Evolutionary conservation across 805 yeast species (phyloP), one percentile per base, ranked within the genome.

Genomic region (Teunomyces aglyptinius): DNA sequence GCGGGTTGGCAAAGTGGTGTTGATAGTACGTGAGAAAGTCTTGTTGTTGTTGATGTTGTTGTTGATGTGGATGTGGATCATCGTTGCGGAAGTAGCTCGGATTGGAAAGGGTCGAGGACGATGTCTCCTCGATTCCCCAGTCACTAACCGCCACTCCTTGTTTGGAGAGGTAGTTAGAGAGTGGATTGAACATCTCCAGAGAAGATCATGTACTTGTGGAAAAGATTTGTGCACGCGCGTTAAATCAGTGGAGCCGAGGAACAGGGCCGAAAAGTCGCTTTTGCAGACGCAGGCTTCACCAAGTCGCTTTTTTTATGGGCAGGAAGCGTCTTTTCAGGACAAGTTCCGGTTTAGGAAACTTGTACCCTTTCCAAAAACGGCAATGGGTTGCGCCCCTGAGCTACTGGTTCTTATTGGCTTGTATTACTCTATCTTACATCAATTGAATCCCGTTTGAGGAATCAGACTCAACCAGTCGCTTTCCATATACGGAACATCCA

Each of bases 41-140:
- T 19, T 31, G 19, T 39, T 32, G 28, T 43, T 47, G n/a, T 22
- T 35, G 16, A 6, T 6, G 27, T 26, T 13, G 36, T 19, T 33
- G 33, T 15, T 29, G 28, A 5, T 48, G 22, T 29, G n/a, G 18
- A 6, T 31, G 33, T 20, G 41, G 32, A 32, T 19, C 26, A 6
- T 26, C 27, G 32, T 33, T 10, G 45, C 27, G 35, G 36, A 41
- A 26, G 45, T 24, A 38, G 46, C 47, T 44, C 42, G 43, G 39
- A 31, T 38, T 27, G 42, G 50, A 38, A 29, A 45, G 32, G 16
- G 53, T 22, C 33, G 51, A 45, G 27, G 46, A 44, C 7, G 47
- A 19, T 3, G 53, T 22, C 19, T 60, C 68, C 43, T 68, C 73
- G 18, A 68, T 67, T 5, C 73, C 73, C 73, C 73, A 68, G 49